phyloP scores from a whole-genome alignment of 352 stramenopile species.

The Pythium catenulatum region DNA sequence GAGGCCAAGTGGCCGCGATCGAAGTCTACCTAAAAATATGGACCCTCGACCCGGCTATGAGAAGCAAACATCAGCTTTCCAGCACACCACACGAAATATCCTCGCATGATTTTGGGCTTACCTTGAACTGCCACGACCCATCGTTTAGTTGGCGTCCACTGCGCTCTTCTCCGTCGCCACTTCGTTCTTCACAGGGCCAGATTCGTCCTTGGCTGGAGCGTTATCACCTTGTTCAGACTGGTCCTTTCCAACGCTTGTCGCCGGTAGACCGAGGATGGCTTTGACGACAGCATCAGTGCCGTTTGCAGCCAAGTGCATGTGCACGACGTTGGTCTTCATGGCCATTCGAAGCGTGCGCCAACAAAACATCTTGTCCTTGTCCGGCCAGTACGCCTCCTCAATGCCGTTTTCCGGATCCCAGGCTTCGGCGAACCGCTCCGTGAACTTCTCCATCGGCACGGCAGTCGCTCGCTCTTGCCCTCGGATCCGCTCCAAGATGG shows the following conservation, averaged over 20 bases:
- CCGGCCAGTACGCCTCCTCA: constrained; percentile 97
- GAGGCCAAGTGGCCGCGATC: too few relatives aligned
- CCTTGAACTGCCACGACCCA: too few relatives aligned
- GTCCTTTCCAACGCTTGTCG: neutral
- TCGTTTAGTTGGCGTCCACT: too few relatives aligned
- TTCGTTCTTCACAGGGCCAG: neutral
- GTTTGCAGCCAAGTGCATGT: constrained; percentile 81
- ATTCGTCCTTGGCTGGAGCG: constrained; percentile 13
- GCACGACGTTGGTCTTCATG: constrained; percentile 86
- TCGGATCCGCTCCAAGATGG: constrained; percentile 89
- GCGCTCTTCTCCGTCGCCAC: neutral
- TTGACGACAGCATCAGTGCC: constrained; percentile 84
- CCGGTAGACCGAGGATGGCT: constrained; percentile 72
- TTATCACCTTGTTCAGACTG: neutral
- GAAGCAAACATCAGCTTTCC: too few relatives aligned
- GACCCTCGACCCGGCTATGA: too few relatives aligned
- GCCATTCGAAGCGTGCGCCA: constrained; percentile 90
- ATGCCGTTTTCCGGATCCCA: constrained; percentile 97
- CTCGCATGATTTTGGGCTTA: too few relatives aligned
- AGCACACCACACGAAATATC: too few relatives aligned
- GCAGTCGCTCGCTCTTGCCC: constrained; percentile 78
- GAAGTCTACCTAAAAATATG: too few relatives aligned
- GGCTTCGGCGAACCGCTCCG: constrained; percentile 95
- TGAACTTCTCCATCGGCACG: constrained; percentile 88
- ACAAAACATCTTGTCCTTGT: constrained; percentile 95